phyloP scores from a whole-genome alignment of 352 stramenopile genomes.

The Phytophthora hybrid region DNA sequence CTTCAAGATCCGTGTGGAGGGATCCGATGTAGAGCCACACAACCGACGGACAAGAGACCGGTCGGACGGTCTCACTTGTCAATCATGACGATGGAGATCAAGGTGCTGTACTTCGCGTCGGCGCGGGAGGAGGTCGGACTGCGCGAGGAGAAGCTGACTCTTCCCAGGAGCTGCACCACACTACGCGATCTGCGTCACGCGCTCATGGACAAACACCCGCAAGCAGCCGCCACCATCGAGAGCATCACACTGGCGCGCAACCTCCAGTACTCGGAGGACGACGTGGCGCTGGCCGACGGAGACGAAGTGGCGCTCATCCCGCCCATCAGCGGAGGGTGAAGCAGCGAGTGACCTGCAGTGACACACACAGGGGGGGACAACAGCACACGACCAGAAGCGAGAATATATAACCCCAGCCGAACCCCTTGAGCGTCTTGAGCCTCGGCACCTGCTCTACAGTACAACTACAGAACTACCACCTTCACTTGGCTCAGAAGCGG shows the following conservation, averaged over 20 bases:
- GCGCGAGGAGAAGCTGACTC: constrained; percentile 67
- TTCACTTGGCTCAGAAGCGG: constrained; percentile 31
- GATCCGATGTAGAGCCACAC: constrained; percentile 18
- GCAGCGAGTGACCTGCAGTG: no score
- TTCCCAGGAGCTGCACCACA: constrained; percentile 37
- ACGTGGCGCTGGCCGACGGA: constrained; percentile 57
- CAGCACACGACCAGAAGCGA: constrained; percentile 5
- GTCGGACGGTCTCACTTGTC: no score
- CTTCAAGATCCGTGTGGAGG: constrained; percentile 44
- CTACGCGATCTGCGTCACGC: constrained; percentile 50
- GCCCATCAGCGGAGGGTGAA: constrained; percentile 66
- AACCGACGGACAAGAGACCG: neutral
- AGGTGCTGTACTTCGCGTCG: constrained; percentile 87
- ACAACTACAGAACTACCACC: constrained; percentile 24
- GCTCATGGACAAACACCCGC: constrained; percentile 64
- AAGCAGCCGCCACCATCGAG: constrained; percentile 50
- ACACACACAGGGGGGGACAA: neutral
- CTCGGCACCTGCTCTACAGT: neutral
- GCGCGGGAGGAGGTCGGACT: constrained; percentile 73
- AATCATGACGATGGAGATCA: constrained; percentile 49
- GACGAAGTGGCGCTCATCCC: constrained; percentile 88
- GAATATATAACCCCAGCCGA: constrained; percentile 27
- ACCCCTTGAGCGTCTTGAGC: neutral
- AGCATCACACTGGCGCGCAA: constrained; percentile 78
- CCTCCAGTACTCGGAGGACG: constrained; percentile 72